Conservation (phyloP, 2,329 filamentous ascomycete species). For the Corinectria fuckeliana region DNA sequence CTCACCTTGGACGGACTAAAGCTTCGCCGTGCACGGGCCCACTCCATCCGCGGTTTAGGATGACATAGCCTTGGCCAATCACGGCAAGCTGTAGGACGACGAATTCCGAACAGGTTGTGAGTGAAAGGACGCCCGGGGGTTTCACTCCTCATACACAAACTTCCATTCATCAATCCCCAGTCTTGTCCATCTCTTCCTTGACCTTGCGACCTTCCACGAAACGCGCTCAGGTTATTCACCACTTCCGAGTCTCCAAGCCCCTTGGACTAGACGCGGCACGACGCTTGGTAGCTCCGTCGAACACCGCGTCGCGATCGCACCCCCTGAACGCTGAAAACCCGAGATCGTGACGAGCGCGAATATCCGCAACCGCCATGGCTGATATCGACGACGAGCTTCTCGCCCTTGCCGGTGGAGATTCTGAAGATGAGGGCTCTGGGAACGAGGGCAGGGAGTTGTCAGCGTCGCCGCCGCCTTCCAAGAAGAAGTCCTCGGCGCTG, state of each 20-base stretch:
- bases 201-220: slow-evolving; percentile 10
- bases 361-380: slow-evolving; percentile 65
- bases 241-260: background rate
- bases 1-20: slow-evolving; percentile 36
- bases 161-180: slow-evolving; percentile 24
- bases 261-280: slow-evolving; percentile 5
- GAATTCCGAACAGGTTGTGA: slow-evolving; percentile 33
- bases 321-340: slow-evolving; percentile 27
- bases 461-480: slow-evolving; percentile 55
- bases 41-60: slow-evolving; percentile 35
- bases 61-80: slow-evolving; percentile 37
- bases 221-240: background rate
- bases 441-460: slow-evolving; percentile 62
- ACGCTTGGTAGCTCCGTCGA: background rate
- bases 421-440: slow-evolving; percentile 64
- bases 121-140: slow-evolving; percentile 22
- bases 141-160: slow-evolving; percentile 22
- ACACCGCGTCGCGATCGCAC: slow-evolving; percentile 19
- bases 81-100: slow-evolving; percentile 27
- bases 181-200: slow-evolving; percentile 16
- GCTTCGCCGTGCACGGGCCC: slow-evolving; percentile 28
- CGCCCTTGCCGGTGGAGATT: slow-evolving; percentile 83
- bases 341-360: slow-evolving; percentile 11
- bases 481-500: slow-evolving; percentile 47
- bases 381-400: slow-evolving; percentile 94